phyloP scores from a whole-genome alignment of 2,329 filamentous ascomycete genomes.

The Colletotrichum liaoningense region DNA sequence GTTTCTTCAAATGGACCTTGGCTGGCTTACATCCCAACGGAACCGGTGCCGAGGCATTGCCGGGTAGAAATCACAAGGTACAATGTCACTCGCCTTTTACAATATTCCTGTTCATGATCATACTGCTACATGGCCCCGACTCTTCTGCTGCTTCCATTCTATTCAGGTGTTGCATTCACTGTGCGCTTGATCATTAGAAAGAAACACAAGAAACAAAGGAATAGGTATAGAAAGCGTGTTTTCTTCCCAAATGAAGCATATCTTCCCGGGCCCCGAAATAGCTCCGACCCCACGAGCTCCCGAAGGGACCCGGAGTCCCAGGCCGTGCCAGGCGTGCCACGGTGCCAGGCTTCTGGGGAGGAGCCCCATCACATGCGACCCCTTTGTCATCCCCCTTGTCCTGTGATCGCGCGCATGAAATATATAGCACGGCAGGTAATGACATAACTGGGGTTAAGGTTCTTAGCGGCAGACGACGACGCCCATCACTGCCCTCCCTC shows the following conservation, averaged over 20 bases:
- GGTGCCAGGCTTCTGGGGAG: not conserved
- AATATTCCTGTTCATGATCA: not conserved
- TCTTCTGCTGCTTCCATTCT: no score
- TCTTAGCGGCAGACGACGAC: constrained; percentile 26
- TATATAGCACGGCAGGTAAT: constrained; percentile 3
- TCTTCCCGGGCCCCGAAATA: not conserved
- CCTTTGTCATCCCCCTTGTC: constrained; percentile 12
- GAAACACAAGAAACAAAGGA: no score
- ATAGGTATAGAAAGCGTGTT: not conserved
- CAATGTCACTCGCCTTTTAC: not conserved
- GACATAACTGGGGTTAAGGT: constrained; percentile 37
- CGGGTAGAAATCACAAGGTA: not conserved
- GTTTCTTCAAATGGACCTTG: not conserved
- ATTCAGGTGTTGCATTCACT: not conserved
- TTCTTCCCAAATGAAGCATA: not conserved
- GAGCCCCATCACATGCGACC: constrained; percentile 33
- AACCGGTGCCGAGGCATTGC: not conserved
- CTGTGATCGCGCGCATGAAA: constrained; percentile 30
- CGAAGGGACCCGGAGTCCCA: constrained; percentile 3
- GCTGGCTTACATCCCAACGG: not conserved
- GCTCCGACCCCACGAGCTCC: constrained; percentile 24
- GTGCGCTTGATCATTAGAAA: not conserved
- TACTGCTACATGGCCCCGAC: not conserved
- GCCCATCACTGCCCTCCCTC: constrained; percentile 2
- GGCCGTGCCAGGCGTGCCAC: not conserved